Evolutionary conservation across 257 asterid species (phyloP).

Genomic region (Hygrophila difformis): DNA sequence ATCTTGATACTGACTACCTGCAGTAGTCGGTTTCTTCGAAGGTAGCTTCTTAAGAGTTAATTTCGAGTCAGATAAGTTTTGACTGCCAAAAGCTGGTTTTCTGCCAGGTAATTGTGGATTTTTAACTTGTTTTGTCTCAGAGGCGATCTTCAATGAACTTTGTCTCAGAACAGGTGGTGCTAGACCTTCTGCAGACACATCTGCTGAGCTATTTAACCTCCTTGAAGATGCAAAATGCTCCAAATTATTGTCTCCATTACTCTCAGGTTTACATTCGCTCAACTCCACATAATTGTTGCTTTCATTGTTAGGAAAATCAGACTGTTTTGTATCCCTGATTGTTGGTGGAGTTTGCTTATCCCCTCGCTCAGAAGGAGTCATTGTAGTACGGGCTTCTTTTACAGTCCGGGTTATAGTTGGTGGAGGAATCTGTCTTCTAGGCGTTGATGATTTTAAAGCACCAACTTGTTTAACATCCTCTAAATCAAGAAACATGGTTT

Average conservation of each 20-base stretch:
- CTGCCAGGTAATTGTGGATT: constrained; percentile 50
- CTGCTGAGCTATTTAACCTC: constrained; percentile 55
- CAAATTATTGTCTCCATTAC: constrained; percentile 51
- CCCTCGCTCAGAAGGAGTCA: constrained; percentile 44
- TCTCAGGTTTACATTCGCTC: constrained; percentile 56
- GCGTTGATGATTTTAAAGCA: constrained; percentile 60
- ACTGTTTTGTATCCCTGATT: constrained; percentile 45
- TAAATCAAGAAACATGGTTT: constrained; percentile 87
- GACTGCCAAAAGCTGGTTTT: constrained; percentile 48
- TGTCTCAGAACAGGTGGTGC: constrained; percentile 45
- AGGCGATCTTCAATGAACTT: constrained; percentile 67
- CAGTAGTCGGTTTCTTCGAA: constrained; percentile 48
- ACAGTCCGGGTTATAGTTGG: constrained; percentile 57
- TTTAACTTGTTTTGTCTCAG: constrained; percentile 53
- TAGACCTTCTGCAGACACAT: constrained; percentile 54
- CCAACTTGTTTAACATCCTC: constrained; percentile 93
- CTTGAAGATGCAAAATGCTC: constrained; percentile 44
- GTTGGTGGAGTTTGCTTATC: constrained; percentile 62
- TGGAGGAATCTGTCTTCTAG: constrained; percentile 86
- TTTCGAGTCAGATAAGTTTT: constrained; percentile 45
- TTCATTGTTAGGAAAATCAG: constrained; percentile 45
- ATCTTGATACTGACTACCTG: constrained; percentile 61
- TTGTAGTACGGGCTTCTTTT: constrained; percentile 54
- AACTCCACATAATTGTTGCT: constrained; percentile 46
- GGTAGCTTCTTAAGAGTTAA: constrained; percentile 56